These are phyloP conservation scores for Melampsora occidentalis DNA, from an alignment of 1,284 basidiomycete species.

Conservation along the genomic window DNA sequence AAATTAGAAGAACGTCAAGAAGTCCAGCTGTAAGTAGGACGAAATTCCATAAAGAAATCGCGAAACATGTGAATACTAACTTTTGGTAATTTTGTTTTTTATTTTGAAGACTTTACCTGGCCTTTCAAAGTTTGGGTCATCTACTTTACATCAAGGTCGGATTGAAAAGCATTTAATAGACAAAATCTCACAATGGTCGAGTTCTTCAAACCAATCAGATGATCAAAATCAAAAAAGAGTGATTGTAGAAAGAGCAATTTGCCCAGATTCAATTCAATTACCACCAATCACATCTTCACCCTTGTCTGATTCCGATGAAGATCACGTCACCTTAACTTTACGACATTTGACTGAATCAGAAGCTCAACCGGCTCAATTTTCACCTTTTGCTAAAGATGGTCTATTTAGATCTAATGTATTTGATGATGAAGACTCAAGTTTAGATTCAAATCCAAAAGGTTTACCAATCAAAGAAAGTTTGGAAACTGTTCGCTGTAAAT, in stretches of 20 bases:
- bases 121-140: not conserved
- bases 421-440: not conserved
- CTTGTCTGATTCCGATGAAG: not conserved
- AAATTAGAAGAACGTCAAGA: not conserved
- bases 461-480: not conserved
- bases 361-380: not conserved
- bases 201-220: not conserved
- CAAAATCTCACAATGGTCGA: not conserved
- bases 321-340: not conserved
- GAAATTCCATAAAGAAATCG: not conserved
- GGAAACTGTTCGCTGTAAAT: conserved; percentile 49
- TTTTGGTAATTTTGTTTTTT: not conserved
- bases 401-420: not conserved
- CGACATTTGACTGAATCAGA: not conserved
- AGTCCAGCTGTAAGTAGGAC: not conserved
- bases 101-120: conserved; percentile 3
- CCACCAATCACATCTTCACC: not conserved
- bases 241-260: not conserved
- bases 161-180: not conserved
- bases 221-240: not conserved
- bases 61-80: not conserved
- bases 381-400: not conserved
- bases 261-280: not conserved
- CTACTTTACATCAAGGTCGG: not conserved
- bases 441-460: not conserved